These are phyloP conservation scores for Mycena alexandri DNA, from an alignment of 768 basidiomycete genomes.

Conservation along the genomic window DNA sequence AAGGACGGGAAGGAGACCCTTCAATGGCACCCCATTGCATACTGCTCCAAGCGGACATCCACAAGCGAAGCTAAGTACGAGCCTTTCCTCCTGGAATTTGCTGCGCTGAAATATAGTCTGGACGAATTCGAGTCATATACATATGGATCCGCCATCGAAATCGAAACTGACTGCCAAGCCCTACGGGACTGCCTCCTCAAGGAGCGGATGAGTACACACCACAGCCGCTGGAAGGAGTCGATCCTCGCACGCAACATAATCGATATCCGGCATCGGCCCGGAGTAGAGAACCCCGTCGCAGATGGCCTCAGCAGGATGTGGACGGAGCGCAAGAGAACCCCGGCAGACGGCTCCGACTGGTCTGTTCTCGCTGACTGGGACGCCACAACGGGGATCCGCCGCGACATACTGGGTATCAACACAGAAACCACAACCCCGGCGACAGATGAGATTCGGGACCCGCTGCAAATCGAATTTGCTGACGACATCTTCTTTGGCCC, in stretches of 20 bases:
- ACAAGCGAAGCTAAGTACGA: constrained; percentile 47
- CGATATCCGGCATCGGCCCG: constrained; percentile 40
- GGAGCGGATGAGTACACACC: constrained; percentile 37
- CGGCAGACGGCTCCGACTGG: constrained; percentile 36
- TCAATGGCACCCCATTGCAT: constrained; percentile 47
- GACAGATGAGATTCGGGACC: constrained; percentile 6
- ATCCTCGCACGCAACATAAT: constrained; percentile 42
- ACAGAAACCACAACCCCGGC: neutral
- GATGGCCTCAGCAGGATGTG: constrained; percentile 43
- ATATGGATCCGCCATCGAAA: constrained; percentile 45
- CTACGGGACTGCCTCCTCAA: constrained; percentile 41
- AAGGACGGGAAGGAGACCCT: constrained; percentile 35
- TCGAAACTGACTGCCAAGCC: constrained; percentile 34
- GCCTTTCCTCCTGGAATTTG: constrained; percentile 51
- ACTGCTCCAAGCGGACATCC: constrained; percentile 52
- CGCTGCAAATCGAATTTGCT: constrained; percentile 29
- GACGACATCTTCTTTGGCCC: constrained; percentile 33
- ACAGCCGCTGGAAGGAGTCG: constrained; percentile 47
- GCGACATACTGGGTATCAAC: neutral
- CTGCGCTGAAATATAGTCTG: constrained; percentile 35
- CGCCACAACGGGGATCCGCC: constrained; percentile 28
- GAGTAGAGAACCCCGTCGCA: constrained; percentile 39
- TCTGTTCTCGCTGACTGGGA: constrained; percentile 47
- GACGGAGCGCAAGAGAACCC: constrained; percentile 12
- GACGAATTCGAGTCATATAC: constrained; percentile 39